phyloP scores from a whole-genome alignment of 129 eudicot genomes.

The Lonicera japonica region DNA sequence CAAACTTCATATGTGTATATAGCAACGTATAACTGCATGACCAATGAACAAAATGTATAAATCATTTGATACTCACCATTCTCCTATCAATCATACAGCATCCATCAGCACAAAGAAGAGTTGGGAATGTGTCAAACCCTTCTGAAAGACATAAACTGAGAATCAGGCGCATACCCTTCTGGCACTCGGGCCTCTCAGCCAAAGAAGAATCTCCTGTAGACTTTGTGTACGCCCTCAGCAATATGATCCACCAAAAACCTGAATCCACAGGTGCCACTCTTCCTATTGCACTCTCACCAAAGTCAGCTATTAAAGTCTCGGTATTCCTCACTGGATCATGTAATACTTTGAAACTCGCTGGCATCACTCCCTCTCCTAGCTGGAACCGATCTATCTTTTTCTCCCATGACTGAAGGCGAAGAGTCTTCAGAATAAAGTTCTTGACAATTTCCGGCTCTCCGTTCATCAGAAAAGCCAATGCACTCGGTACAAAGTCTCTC shows the following conservation, averaged over 20 bases:
- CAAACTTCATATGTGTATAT: too few species aligned
- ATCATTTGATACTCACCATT: slow-evolving; percentile 52
- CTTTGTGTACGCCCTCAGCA: slow-evolving; percentile 90
- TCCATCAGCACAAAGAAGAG: slow-evolving; percentile 99
- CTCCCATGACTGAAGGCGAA: slow-evolving; percentile 96
- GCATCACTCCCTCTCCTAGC: slow-evolving; percentile 97
- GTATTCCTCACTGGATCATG: slow-evolving; percentile 81
- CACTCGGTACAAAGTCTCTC: slow-evolving; percentile 92
- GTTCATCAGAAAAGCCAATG: slow-evolving; percentile 87
- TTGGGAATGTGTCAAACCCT: slow-evolving; percentile 95
- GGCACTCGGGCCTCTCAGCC: slow-evolving; percentile 90
- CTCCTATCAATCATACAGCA: slow-evolving; percentile 97
- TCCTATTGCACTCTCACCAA: slow-evolving; percentile 96
- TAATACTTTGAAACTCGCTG: slow-evolving; percentile 92
- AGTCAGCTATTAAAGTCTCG: slow-evolving; percentile 85
- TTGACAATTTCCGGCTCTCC: slow-evolving; percentile 94
- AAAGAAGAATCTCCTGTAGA: slow-evolving; percentile 83
- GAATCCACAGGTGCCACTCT: slow-evolving; percentile 97
- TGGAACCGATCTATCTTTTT: slow-evolving; percentile 84
- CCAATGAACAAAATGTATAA: not conserved
- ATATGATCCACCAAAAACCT: slow-evolving; percentile 98
- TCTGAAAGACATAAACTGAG: slow-evolving; percentile 93
- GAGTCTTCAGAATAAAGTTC: slow-evolving; percentile 82
- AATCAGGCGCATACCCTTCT: slow-evolving; percentile 86
- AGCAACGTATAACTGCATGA: too few species aligned